These are phyloP conservation scores for Geranium brycei DNA, from an alignment of 345 rosid genomes.

Conservation along the genomic window DNA sequence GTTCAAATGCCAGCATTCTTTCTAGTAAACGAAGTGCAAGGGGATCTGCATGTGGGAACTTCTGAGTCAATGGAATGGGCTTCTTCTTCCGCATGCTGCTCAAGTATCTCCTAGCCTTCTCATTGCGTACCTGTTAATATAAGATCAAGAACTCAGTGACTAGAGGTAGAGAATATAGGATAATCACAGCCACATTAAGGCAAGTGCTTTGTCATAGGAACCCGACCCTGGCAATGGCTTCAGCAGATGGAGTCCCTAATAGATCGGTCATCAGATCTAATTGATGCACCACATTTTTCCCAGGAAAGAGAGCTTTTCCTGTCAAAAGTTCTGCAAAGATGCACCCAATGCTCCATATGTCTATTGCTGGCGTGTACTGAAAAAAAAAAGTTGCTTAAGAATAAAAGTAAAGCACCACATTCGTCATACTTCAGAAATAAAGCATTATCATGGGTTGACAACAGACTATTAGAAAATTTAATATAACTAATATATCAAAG, in stretches of 20 bases:
- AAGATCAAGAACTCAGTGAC: conserved; percentile 10
- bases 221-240: conserved; percentile 84
- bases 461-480: too few species aligned
- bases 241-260: conserved; percentile 83
- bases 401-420: too few species aligned
- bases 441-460: background rate
- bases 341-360: conserved; percentile 97
- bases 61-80: conserved; percentile 65
- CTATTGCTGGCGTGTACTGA: conserved; percentile 96
- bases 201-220: conserved; percentile 7
- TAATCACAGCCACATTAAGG: conserved; percentile 2
- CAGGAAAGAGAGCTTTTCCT: conserved; percentile 92
- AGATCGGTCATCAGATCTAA: conserved; percentile 90
- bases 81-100: conserved; percentile 94
- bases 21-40: conserved; percentile 83
- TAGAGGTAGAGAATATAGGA: background rate
- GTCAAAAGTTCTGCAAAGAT: conserved; percentile 90
- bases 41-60: conserved; percentile 87
- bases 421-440: background rate
- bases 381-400: conserved; percentile 5
- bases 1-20: conserved; percentile 89
- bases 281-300: conserved; percentile 93
- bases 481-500: too few species aligned
- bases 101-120: conserved; percentile 88
- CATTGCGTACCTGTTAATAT: conserved; percentile 69